These are phyloP conservation scores for Xylariaceae sp. DNA, from an alignment of 2,329 filamentous ascomycete species.

Conservation along the genomic window DNA sequence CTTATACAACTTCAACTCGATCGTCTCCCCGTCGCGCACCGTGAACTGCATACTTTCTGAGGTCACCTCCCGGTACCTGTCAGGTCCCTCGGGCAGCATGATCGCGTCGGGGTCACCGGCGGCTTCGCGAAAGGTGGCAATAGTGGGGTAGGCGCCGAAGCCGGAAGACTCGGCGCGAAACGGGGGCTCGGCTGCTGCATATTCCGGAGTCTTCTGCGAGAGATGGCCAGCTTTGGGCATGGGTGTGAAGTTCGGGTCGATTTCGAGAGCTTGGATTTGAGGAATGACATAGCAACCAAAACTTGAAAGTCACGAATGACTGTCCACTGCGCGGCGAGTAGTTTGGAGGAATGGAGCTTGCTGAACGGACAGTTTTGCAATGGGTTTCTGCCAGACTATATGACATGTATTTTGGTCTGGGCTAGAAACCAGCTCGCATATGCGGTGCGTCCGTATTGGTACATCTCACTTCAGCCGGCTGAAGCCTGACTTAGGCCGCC, in stretches of 20 bases:
- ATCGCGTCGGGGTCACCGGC: neutral
- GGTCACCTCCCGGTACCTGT: neutral
- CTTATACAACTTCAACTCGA: neutral
- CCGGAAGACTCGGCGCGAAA: neutral
- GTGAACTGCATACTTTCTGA: neutral
- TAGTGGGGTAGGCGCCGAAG: constrained; percentile 5
- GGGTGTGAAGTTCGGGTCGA: neutral
- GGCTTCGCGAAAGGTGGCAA: neutral
- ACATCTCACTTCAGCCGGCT: too few species aligned
- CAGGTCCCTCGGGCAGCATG: neutral
- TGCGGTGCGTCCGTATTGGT: too few species aligned
- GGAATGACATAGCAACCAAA: too few species aligned
- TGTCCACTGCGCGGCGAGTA: too few species aligned
- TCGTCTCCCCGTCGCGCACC: neutral
- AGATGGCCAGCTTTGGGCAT: neutral
- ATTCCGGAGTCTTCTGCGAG: neutral
- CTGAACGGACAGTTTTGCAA: too few species aligned
- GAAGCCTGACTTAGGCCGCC: too few species aligned
- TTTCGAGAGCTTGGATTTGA: too few species aligned
- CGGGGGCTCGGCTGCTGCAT: neutral
- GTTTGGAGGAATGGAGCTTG: too few species aligned
- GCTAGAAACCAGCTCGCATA: too few species aligned
- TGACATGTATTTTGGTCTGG: too few species aligned
- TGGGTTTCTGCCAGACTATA: too few species aligned
- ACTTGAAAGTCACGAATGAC: too few species aligned